Conservation (phyloP, 2,329 filamentous ascomycete species). For the Diplodia corticola region DNA sequence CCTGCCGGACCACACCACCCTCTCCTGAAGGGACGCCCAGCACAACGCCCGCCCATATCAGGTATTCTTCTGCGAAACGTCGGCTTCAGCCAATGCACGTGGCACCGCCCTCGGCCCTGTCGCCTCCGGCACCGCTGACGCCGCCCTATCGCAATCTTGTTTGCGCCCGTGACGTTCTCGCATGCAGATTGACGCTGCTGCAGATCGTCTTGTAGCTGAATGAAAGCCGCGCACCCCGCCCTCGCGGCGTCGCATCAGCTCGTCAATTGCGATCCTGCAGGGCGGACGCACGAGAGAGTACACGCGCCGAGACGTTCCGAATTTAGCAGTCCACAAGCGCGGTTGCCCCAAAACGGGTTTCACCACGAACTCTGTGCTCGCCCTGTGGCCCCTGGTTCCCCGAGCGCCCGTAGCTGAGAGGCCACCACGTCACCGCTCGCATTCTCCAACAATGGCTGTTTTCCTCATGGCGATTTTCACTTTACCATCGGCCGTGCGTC, state of each 20-base stretch:
- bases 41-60: background rate
- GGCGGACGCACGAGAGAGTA: background rate
- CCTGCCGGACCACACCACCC: background rate
- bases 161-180: background rate
- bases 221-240: no score
- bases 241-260: background rate
- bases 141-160: background rate
- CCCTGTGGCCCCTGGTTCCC: no score
- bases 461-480: background rate
- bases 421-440: background rate
- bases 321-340: background rate
- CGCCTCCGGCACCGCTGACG: no score
- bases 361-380: background rate
- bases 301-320: background rate
- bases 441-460: background rate
- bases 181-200: no score
- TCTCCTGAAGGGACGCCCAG: no score
- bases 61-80: conserved; percentile 5
- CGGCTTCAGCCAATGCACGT: background rate
- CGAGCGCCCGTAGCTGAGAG: background rate
- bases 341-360: background rate
- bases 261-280: background rate
- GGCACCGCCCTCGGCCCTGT: no score
- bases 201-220: no score
- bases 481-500: no score